A percentile compares a stretch with the other conserved stretches of the same genome.
phyloP scores from a whole-genome alignment of 345 rosid species.

The Nasturtium officinale region DNA sequence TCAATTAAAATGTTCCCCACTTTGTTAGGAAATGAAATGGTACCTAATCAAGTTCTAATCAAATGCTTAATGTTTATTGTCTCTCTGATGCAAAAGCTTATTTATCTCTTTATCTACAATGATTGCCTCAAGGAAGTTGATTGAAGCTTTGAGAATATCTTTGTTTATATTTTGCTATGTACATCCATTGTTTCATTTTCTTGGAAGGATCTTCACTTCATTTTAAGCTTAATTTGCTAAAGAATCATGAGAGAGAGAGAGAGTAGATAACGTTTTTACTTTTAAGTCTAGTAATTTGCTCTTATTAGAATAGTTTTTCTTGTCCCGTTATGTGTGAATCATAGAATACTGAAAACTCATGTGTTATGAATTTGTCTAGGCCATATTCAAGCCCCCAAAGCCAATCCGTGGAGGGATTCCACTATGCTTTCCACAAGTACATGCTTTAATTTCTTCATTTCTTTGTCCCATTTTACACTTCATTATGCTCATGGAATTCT shows the following conservation, averaged over 20 bases:
- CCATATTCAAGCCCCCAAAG: conserved; percentile 76
- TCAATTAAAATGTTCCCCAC: neutral
- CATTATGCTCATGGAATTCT: conserved; percentile 22
- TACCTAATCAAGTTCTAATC: neutral
- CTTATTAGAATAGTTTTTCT: neutral
- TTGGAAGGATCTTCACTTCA: conserved; percentile 8
- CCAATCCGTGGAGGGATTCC: conserved; percentile 98
- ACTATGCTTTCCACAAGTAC: conserved; percentile 90
- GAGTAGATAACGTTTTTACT: conserved; percentile 9
- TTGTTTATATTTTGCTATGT: conserved; percentile 1
- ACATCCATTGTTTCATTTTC: neutral
- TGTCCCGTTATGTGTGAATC: neutral
- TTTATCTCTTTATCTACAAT: neutral
- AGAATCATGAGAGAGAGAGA: conserved; percentile 3
- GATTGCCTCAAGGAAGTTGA: conserved; percentile 6
- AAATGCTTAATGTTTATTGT: conserved; percentile 11
- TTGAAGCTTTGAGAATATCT: conserved; percentile 1
- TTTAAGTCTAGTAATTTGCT: conserved; percentile 14
- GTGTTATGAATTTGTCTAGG: conserved; percentile 51
- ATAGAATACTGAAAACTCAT: conserved; percentile 19
- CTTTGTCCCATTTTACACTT: conserved; percentile 2
- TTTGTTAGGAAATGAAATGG: neutral
- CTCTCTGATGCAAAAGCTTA: conserved; percentile 3
- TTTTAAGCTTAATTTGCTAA: conserved; percentile 18
- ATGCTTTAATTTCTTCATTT: conserved; percentile 30